Evolutionary conservation across 1,284 basidiomycete genomes (phyloP), one percentile per base, ranked within the genome.

Genomic region (Ceraceosorus guamensis): DNA sequence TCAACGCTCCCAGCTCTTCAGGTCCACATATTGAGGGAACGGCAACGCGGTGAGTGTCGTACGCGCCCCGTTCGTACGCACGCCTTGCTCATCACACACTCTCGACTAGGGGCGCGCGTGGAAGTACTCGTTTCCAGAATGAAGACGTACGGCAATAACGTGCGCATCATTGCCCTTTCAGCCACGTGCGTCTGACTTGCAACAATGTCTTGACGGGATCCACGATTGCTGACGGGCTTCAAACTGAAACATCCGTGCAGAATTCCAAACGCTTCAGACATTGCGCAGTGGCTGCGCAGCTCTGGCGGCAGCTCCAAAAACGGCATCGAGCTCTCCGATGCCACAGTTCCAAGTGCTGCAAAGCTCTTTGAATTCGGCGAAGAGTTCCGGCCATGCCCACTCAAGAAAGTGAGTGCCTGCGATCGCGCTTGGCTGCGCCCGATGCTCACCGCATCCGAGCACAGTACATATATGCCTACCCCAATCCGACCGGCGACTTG

Each of bases 71-170:
- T n/a, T n/a, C n/a, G n/a, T n/a, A n/a, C n/a, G n/a, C n/a, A n/a
- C n/a, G n/a, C n/a, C n/a, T n/a, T n/a, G n/a, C n/a, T n/a, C n/a
- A n/a, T n/a, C n/a, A n/a, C n/a, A n/a, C n/a, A n/a, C n/a, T n/a
- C 2, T 3, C 54, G 47, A 56, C 18, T 30, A 50, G 69, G 69
- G 7, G 60, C 70, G 14, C 57, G 89, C 3, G 81, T 98, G 3
- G 93, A 98, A 77, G 92, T 95, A 4, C 83, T 96, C 6, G 82
- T 95, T 33, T 87, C 89, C 1, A 84, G 93, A n/a, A 93, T 95
- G 88, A 90, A 87, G 76, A 78, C 83, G 50, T 59, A 64, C 46
- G 55, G 62, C n/a, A 79, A 80, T 1, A 77, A 79, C 1, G 84
- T 89, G 18, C 84, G 92, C 5, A 89, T 96, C 70, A 79, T 96